Evolutionary conservation across 371 early-diverging fungal species (phyloP), one percentile per base, ranked within the genome.

Genomic region (Actinomucor elegans): DNA sequence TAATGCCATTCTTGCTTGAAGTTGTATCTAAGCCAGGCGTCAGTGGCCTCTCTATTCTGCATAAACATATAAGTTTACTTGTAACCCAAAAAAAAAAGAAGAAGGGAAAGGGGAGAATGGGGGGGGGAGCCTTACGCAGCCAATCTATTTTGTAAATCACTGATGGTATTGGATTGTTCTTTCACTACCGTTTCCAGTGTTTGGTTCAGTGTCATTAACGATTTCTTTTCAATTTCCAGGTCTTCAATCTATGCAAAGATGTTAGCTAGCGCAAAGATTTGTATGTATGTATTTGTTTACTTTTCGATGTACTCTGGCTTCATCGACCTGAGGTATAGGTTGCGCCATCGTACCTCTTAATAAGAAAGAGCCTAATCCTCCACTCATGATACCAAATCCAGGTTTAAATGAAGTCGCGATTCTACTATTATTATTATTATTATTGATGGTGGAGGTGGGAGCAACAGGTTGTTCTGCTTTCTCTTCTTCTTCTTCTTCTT

Each of bases 221-320:
- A 75, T 11, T 67, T 57, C 48, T 77, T 79, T 56, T 76, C 76
- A 35, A 79, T 77, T 67, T 79, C 80, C 48, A 79, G 53, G 53
- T 79, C 77, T 54, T 73, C 71, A 48, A 79, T 72, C 80, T 79
- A 43, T 36, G 52, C 3, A 37, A 8, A 29, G 11, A 18, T 28
- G 9, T 27, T 5, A 15, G 23, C n/a, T 8, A 26, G 15, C 9
- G 40, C 8, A 20, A 23, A 20, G 6, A 15, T 21, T 23, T 20
- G 5, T 1, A 3, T 4, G 21, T 21, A 40, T 23, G 11, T 40
- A 20, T 21, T 40, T 12, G 9, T 23, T 15, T 61, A 75, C 76
- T 58, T 72, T 75, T 48, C 70, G 61, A 59, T 69, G 52, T 15
- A 66, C 66, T 57, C 69, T 61, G 9, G 76, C 70, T 38, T 75